Evolutionary conservation across 495 filamentous ascomycete genomes (phyloP).

Genomic region (Chaetomium cochliodes): DNA sequence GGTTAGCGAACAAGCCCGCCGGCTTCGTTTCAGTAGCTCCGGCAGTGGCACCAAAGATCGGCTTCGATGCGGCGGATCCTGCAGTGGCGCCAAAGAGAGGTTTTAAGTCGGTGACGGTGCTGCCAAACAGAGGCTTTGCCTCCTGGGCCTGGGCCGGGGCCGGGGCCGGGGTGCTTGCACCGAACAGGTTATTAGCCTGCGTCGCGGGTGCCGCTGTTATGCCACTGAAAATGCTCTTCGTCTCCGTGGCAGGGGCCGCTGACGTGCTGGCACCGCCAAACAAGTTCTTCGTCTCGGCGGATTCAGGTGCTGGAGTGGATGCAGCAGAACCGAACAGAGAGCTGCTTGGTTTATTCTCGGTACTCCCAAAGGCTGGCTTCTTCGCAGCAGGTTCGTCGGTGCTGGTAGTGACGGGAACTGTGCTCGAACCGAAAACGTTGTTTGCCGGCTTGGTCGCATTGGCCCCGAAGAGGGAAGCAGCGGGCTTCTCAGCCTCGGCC

Average conservation of each 20-base stretch:
- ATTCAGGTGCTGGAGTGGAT: conserved; percentile 22
- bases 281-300: conserved; percentile 24
- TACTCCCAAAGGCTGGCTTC: conserved; percentile 28
- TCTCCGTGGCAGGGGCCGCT: conserved; percentile 23
- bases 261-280: conserved; percentile 23
- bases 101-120: conserved; percentile 17
- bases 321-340: conserved; percentile 25
- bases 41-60: conserved; percentile 25
- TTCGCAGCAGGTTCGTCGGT: conserved; percentile 28
- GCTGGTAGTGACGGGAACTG: conserved; percentile 18
- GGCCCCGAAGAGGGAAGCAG: conserved; percentile 34
- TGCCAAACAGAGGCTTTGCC: conserved; percentile 31
- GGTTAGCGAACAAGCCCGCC: conserved; percentile 21
- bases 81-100: conserved; percentile 26
- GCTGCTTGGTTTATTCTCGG: conserved; percentile 30
- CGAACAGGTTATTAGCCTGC: conserved; percentile 29
- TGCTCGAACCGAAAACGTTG: conserved; percentile 33
- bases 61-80: conserved; percentile 15
- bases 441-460: conserved; percentile 24
- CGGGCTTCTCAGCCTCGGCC: conserved; percentile 25
- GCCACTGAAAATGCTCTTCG: conserved; percentile 32
- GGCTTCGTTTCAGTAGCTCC: conserved; percentile 22
- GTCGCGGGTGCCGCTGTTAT: conserved; percentile 20
- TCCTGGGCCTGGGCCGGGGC: conserved; percentile 17
- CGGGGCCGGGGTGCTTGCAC: not conserved